Conservation (phyloP, 495 filamentous ascomycete species). For the Barbatosphaeria neglecta region DNA sequence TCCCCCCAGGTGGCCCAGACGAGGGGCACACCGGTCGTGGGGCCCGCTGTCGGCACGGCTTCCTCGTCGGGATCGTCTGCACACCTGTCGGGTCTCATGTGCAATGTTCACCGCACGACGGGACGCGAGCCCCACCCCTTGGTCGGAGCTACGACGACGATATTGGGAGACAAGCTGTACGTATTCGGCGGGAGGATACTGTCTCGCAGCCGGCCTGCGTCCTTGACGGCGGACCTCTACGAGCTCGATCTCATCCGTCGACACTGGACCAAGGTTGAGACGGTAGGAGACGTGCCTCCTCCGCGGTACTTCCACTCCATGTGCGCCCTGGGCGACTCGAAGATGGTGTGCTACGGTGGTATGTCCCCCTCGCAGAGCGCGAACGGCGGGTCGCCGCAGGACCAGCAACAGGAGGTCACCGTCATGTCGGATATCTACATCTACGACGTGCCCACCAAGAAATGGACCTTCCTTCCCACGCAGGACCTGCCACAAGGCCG, state of each 20-base stretch:
- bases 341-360: slow-evolving; percentile 93
- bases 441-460: slow-evolving; percentile 74
- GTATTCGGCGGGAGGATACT: slow-evolving; percentile 88
- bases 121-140: slow-evolving; percentile 82
- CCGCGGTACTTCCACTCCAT: slow-evolving; percentile 95
- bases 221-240: slow-evolving; percentile 79
- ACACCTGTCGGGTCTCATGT: slow-evolving; percentile 77
- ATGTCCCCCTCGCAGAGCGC: slow-evolving; percentile 71
- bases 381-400: slow-evolving; percentile 35
- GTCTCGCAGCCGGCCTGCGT: slow-evolving; percentile 63
- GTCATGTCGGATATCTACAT: slow-evolving; percentile 99
- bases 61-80: slow-evolving; percentile 32
- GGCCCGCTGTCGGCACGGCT: slow-evolving; percentile 37
- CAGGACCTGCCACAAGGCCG: slow-evolving; percentile 80
- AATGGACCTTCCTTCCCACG: slow-evolving; percentile 76
- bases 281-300: slow-evolving; percentile 71
- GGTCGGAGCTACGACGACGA: slow-evolving; percentile 90
- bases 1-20: slow-evolving; percentile 25
- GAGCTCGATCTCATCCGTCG: slow-evolving; percentile 83
- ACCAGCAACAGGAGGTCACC: slow-evolving; percentile 75
- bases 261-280: slow-evolving; percentile 86
- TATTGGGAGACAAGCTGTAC: slow-evolving; percentile 87
- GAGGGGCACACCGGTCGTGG: slow-evolving; percentile 27
- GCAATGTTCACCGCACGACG: slow-evolving; percentile 84
- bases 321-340: slow-evolving; percentile 84